Percentiles rank a stretch among this genome's conserved stretches.
phyloP scores from a whole-genome alignment of 371 early-diverging fungal genomes.

The Nematocida sp. region DNA sequence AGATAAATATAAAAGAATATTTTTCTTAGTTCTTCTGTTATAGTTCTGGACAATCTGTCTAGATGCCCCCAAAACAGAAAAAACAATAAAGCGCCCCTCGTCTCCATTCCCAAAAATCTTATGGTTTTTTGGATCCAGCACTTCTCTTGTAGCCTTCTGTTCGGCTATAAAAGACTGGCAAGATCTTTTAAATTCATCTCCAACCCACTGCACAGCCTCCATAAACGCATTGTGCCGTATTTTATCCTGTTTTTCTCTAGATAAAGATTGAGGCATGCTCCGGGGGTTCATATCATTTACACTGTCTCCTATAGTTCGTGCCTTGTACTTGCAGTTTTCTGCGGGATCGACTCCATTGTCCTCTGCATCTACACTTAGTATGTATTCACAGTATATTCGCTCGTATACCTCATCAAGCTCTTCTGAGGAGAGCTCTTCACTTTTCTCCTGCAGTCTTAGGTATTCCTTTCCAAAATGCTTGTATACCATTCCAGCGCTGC shows the following conservation, averaged over 20 bases:
- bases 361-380: conserved; percentile 63
- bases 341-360: conserved; percentile 64
- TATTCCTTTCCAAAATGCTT: conserved; percentile 69
- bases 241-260: neutral
- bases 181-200: conserved; percentile 48
- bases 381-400: conserved; percentile 58
- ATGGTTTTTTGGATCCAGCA: neutral
- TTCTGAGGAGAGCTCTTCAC: conserved; percentile 75
- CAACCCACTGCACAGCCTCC: conserved; percentile 53
- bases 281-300: conserved; percentile 10
- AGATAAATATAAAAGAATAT: conserved; percentile 54
- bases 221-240: conserved; percentile 46
- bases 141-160: neutral
- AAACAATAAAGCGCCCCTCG: conserved; percentile 26
- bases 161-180: neutral
- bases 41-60: conserved; percentile 39
- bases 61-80: conserved; percentile 12
- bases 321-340: conserved; percentile 32
- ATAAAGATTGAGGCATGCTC: neutral
- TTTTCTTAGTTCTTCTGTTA: conserved; percentile 34
- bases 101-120: neutral
- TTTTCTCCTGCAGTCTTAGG: conserved; percentile 70
- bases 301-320: conserved; percentile 56
- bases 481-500: conserved; percentile 81
- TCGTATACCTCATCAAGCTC: conserved; percentile 8